Evolutionary conservation across 768 basidiomycete genomes (phyloP), one percentile per base, ranked within the genome.

Genomic region (Infundibulicybe gibba): DNA sequence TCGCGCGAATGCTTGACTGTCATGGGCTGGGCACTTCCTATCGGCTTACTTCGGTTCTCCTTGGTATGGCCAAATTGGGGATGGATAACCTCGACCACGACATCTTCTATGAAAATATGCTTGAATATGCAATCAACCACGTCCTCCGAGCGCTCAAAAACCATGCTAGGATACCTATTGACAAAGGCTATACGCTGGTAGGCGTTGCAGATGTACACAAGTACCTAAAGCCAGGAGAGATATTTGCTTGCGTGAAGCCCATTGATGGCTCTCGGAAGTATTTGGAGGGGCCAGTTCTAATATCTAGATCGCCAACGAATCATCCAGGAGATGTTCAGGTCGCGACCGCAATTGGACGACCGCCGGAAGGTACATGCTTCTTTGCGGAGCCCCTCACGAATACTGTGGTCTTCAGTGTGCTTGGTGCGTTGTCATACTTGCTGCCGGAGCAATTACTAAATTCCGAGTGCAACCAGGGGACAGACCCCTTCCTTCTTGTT

Each of bases 291-390:
- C 67, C 60, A 2, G 65, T 79, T 3, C 52, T 83, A 34, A 71
- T 87, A 32, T 82, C 80, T 4, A 74, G 85, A 11, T 85, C 81
- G 2, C 85, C 85, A 0, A 77, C 76, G 1, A 85, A 84, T 21
- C 84, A 85, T 54, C 85, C 84, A 4, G 85, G 83, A 2, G 83
- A 85, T 53, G 75, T 83, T 11, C 81, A 79, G 55, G 58, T 81
- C n/a, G 83, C 71, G 1, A 52, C 57, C 13, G 84, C 83, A 1
- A 82, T 87, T 21, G 84, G 83, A 31, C 51, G 49, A n/a, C 84
- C 84, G 0, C 79, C 79, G 0, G 50, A 59, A 10, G 75, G 67
- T 3, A 80, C 80, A 6, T 76, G 75, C 40, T 85, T 79, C 54
- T 71, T 50, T 3, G 61, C 50, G 16, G 80, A 83, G 57, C 70